Evolutionary conservation across 1,139 yeast genomes (phyloP).

Genomic region (Suhomyces chickasaworum): DNA sequence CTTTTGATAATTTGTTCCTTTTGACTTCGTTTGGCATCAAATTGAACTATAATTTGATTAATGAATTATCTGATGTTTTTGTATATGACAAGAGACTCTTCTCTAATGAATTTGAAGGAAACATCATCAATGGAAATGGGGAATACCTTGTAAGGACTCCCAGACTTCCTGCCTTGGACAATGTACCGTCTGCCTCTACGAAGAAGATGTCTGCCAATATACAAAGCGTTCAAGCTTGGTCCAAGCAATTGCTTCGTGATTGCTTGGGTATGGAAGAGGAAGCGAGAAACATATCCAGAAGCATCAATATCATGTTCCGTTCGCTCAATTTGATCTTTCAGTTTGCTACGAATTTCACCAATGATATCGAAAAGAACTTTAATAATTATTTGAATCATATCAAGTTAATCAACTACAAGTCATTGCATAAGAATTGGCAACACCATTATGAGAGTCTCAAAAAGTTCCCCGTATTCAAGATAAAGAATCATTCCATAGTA

Average conservation of each 20-base stretch:
- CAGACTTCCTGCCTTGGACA: conserved; percentile 11
- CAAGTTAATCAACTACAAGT: conserved; percentile 46
- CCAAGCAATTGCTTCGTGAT: conserved; percentile 27
- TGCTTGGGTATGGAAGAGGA: conserved; percentile 23
- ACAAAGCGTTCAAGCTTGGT: conserved; percentile 32
- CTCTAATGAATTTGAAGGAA: conserved; percentile 13
- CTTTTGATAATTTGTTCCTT: conserved; percentile 52
- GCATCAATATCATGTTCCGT: conserved; percentile 47
- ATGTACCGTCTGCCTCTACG: neutral
- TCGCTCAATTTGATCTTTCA: conserved; percentile 60
- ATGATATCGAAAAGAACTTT: conserved; percentile 54
- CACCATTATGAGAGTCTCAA: conserved; percentile 42
- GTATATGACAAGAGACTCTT: conserved; percentile 63
- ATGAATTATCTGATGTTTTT: conserved; percentile 52
- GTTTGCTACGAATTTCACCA: conserved; percentile 55
- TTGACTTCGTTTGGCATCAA: conserved; percentile 67
- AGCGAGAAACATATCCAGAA: conserved; percentile 25
- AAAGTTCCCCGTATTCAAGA: conserved; percentile 33
- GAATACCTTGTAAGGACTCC: conserved; percentile 13
- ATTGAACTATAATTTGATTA: conserved; percentile 53
- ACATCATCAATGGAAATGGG: neutral
- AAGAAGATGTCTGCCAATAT: conserved; percentile 27
- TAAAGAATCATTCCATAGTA: conserved; percentile 23
- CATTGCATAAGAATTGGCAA: conserved; percentile 53
- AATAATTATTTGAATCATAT: conserved; percentile 51